Base-by-base conservation (phyloP, 1,284 basidiomycete genomes). In the Cutaneotrichosporon dermatis region DNA sequence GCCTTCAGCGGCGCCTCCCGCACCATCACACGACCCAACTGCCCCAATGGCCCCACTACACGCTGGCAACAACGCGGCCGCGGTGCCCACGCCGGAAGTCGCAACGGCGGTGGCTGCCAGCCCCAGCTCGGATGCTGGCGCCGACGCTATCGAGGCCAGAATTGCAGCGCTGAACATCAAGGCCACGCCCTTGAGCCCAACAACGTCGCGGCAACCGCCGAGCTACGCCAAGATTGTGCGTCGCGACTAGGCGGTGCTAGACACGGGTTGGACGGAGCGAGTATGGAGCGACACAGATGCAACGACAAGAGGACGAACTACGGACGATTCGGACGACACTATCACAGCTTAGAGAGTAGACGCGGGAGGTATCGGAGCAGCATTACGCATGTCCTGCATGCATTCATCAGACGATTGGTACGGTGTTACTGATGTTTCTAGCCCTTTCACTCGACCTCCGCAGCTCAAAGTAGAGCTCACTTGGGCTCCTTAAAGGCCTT, bases 221-320 rank as follows among this genome's bases (percentile, higher is more conserved):
- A 70, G 68, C 50, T 76, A 76, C 65, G 75, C 75, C 39, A 75
- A 74, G 63, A 68, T 75, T 35, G 71, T 75, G n/a, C 59, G 71
- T 48, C 57, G 73, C 55, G 75, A 76, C 51, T 73, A 65, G 56
- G 6, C 25, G 25, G 25, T 25, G 25, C 25, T 25, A 25, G 25
- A 25, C 25, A 25, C 25, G 25, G 25, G 25, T 25, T 25, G 25
- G 25, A 25, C 25, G 25, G 25, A 25, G 25, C 25, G 25, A 25
- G 25, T 25, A 25, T 25, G 25, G 25, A 25, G 25, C 25, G 25
- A 25, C 25, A 25, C 25, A 25, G 25, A 12, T 12, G 15, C 3
- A 25, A 51, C 15, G 16, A 15, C 34, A 44, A 40, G 52, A 54
- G n/a, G 25, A 40, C 9, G 39, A 25, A 46, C 44, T 6, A 16